Evolutionary conservation across 345 rosid genomes (phyloP).

Genomic region (Luvunga scandens): DNA sequence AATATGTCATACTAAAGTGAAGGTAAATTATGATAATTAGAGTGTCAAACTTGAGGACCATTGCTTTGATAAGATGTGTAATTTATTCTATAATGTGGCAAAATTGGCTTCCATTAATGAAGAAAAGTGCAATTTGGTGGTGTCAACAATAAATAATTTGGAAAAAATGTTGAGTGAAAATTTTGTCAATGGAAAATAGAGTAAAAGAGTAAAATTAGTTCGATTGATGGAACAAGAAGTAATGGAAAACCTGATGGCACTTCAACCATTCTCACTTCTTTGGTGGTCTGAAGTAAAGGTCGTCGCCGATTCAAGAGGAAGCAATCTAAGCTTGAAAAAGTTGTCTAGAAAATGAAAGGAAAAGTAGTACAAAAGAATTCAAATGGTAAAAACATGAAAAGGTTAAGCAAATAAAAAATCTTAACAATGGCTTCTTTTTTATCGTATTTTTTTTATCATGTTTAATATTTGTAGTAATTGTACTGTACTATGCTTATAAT

Average conservation of each 20-base stretch:
- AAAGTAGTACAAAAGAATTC: not conserved
- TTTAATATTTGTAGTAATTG: no score
- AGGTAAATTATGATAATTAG: not conserved
- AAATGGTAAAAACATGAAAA: not conserved
- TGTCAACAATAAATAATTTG: not conserved
- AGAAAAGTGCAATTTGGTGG: not conserved
- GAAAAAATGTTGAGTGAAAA: not conserved
- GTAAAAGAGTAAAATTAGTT: no score
- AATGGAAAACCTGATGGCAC: not conserved
- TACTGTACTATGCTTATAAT: no score
- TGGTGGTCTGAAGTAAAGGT: not conserved
- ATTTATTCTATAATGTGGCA: not conserved
- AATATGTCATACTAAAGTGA: no score
- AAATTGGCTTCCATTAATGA: not conserved
- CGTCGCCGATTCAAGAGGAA: not conserved
- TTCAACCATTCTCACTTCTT: not conserved
- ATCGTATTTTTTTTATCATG: no score
- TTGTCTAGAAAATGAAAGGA: not conserved
- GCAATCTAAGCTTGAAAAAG: not conserved
- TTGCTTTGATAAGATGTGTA: not conserved
- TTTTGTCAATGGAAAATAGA: not conserved
- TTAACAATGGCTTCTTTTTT: no score
- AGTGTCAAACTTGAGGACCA: not conserved
- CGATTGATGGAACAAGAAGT: not conserved
- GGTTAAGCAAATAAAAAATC: not conserved